These are phyloP conservation scores for Phylloporus sp. DNA, from an alignment of 768 basidiomycete genomes.

Conservation along the genomic window DNA sequence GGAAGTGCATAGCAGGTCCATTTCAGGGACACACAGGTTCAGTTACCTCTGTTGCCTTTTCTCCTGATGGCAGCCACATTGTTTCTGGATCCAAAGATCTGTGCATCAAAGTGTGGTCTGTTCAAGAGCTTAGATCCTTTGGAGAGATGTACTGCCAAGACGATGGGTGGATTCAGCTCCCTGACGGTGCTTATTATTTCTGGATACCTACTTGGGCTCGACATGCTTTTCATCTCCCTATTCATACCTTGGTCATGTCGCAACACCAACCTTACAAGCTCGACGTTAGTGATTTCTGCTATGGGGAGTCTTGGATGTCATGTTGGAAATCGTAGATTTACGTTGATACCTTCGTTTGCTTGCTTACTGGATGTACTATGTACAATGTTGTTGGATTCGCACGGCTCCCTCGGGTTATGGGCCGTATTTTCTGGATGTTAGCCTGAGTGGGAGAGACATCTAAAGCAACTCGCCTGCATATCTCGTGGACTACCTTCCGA, in stretches of 20 bases:
- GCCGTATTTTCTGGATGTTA: too few relatives aligned
- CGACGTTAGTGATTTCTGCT: constrained; percentile 5
- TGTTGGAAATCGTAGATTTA: constrained; percentile 19
- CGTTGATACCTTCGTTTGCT: not conserved
- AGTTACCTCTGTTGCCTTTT: constrained; percentile 11
- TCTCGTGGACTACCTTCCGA: not conserved
- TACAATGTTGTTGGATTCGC: too few relatives aligned
- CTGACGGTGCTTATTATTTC: constrained; percentile 5
- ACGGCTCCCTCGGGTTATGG: too few relatives aligned
- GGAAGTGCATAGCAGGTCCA: constrained; percentile 15
- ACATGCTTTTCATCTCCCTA: constrained; percentile 15
- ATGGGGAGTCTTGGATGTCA: constrained; percentile 17
- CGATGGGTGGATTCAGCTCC: constrained; percentile 17
- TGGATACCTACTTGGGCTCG: constrained; percentile 21
- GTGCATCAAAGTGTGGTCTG: constrained; percentile 11
- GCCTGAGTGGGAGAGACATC: too few relatives aligned
- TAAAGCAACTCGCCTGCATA: not conserved
- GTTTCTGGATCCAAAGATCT: constrained; percentile 15
- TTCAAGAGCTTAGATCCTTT: not conserved
- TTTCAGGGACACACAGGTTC: constrained; percentile 6
- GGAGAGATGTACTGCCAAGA: constrained; percentile 7
- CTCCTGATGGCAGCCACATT: constrained; percentile 13
- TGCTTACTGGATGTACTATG: not conserved
- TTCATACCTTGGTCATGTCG: constrained; percentile 15
- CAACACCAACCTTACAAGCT: constrained; percentile 5